Conservation (phyloP, 495 filamentous ascomycete genomes). For the Lasiosphaeris hirsuta region DNA sequence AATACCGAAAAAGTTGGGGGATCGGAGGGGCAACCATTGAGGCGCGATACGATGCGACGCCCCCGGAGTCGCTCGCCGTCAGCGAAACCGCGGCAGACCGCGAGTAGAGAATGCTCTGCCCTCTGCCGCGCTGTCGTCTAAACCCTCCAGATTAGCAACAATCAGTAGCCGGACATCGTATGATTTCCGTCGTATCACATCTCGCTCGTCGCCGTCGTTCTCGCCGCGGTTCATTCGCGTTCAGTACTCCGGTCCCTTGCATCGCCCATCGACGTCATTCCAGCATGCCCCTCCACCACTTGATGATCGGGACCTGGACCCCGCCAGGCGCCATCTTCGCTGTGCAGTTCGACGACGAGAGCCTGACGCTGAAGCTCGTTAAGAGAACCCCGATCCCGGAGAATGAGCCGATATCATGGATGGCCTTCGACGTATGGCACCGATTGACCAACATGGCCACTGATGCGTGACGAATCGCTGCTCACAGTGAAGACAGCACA, state of each 20-base stretch:
- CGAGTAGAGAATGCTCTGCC: background rate
- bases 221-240: background rate
- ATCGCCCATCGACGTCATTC: slow-evolving; percentile 21
- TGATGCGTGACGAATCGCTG: background rate
- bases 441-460: background rate
- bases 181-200: background rate
- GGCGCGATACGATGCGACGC: background rate
- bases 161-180: too few relatives aligned
- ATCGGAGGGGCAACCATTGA: slow-evolving; percentile 3
- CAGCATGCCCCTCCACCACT: slow-evolving; percentile 67
- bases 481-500: slow-evolving; percentile 52
- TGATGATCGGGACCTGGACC: slow-evolving; percentile 84
- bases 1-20: slow-evolving; percentile 10
- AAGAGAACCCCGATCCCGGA: slow-evolving; percentile 76
- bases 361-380: slow-evolving; percentile 62
- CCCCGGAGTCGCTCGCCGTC: background rate
- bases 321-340: slow-evolving; percentile 83
- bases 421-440: slow-evolving; percentile 71
- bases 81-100: background rate
- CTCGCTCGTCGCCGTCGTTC: slow-evolving; percentile 6
- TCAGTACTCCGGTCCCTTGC: background rate
- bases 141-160: too few relatives aligned
- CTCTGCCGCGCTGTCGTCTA: too few relatives aligned
- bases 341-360: slow-evolving; percentile 76
- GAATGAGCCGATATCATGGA: slow-evolving; percentile 85